Conservation (phyloP, 805 yeast genomes). For the Starmera quercuum region DNA sequence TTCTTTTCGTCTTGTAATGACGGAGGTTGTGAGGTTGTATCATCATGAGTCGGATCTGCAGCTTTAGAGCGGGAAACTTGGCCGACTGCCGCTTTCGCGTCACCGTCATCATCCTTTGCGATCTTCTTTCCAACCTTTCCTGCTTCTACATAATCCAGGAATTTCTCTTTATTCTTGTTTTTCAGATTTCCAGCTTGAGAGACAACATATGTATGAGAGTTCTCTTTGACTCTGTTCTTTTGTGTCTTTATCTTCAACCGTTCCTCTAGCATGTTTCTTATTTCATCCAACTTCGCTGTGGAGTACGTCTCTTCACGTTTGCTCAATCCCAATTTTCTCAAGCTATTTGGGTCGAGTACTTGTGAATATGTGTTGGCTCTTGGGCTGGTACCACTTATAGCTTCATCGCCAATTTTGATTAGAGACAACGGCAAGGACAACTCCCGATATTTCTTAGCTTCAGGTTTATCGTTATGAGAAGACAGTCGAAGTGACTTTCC, state of each 20-base stretch:
- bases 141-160: too few species aligned
- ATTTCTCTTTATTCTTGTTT: too few species aligned
- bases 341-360: slow-evolving; percentile 2
- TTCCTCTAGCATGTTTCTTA: slow-evolving; percentile 9
- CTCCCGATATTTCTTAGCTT: slow-evolving; percentile 1
- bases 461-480: too few species aligned
- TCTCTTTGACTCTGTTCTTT: slow-evolving; percentile 8
- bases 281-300: slow-evolving; percentile 5
- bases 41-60: background rate
- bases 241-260: slow-evolving; percentile 12
- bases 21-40: background rate
- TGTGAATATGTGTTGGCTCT: slow-evolving; percentile 16
- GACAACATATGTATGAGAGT: slow-evolving; percentile 3
- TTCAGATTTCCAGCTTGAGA: too few species aligned
- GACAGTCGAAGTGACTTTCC: too few species aligned
- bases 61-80: too few species aligned
- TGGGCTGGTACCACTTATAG: slow-evolving; percentile 2
- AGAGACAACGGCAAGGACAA: slow-evolving; percentile 7
- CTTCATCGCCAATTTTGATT: background rate
- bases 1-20: slow-evolving; percentile 8
- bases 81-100: too few species aligned
- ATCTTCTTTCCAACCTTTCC: too few species aligned
- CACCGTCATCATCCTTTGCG: too few species aligned
- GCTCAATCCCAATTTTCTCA: background rate
- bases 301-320: background rate